Percentiles rank a stretch among this genome's conserved stretches.
These are phyloP conservation scores for Isabelozyma rhagii DNA, from an alignment of 805 yeast genomes.

Conservation along the genomic window DNA sequence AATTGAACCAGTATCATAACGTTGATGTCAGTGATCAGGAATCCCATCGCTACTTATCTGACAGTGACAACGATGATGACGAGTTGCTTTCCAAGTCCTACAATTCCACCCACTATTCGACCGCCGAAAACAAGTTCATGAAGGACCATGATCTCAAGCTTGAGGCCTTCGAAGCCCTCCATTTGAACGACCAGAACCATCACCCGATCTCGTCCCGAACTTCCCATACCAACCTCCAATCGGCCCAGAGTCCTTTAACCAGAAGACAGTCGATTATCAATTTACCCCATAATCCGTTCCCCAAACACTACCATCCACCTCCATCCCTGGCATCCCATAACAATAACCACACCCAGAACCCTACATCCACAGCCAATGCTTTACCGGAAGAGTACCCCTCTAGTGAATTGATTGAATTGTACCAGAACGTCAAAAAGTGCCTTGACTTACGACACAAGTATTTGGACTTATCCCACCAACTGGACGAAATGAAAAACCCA, in stretches of 20 bases:
- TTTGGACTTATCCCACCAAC: conserved; percentile 65
- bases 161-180: conserved; percentile 52
- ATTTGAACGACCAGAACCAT: conserved; percentile 5
- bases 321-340: conserved; percentile 16
- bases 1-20: background rate
- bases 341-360: conserved; percentile 11
- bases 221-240: background rate
- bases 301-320: conserved; percentile 13
- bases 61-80: conserved; percentile 17
- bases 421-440: conserved; percentile 60
- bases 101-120: conserved; percentile 56
- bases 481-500: conserved; percentile 70
- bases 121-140: conserved; percentile 61
- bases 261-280: conserved; percentile 40
- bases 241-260: conserved; percentile 12
- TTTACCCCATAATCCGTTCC: conserved; percentile 22
- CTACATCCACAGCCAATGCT: conserved; percentile 10
- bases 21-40: background rate
- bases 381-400: conserved; percentile 58
- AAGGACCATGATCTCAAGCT: conserved; percentile 67
- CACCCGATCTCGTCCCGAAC: conserved; percentile 3
- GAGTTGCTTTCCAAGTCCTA: conserved; percentile 26
- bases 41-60: background rate
- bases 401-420: conserved; percentile 62
- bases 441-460: conserved; percentile 75